Evolutionary conservation across 352 stramenopile genomes (phyloP).

Genomic region (Pythium aphanidermatum): DNA sequence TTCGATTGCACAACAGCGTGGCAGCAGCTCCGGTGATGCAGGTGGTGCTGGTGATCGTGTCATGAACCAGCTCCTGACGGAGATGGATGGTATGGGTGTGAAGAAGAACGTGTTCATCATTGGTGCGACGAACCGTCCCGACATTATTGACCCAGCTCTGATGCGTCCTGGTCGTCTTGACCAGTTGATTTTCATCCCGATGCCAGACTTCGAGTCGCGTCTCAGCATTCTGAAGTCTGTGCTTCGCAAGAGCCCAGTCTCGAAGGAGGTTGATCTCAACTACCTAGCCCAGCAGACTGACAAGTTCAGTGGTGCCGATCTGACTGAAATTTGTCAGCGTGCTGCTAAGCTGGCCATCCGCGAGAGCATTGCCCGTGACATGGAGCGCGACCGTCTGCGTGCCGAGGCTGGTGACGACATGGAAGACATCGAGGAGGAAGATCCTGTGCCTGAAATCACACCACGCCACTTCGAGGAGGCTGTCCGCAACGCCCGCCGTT

Average conservation of each 20-base stretch:
- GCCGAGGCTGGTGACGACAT: constrained; percentile 87
- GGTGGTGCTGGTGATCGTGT: constrained; percentile 98
- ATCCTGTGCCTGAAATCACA: constrained; percentile 95
- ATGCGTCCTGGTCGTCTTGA: constrained; percentile 95
- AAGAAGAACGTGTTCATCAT: constrained; percentile 99
- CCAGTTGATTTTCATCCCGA: constrained; percentile 96
- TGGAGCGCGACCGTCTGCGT: constrained; percentile 95
- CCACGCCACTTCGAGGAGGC: constrained; percentile 97
- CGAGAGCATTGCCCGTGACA: constrained; percentile 98
- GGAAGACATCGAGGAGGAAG: constrained; percentile 92
- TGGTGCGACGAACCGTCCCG: constrained; percentile 92
- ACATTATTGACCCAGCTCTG: constrained; percentile 97
- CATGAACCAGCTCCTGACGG: constrained; percentile 99
- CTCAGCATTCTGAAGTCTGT: constrained; percentile 95
- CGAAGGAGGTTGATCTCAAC: constrained; percentile 97
- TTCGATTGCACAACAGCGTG: constrained; percentile 97
- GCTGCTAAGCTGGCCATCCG: constrained; percentile 99
- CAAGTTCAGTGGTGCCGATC: constrained; percentile 99
- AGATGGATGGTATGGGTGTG: constrained; percentile 98
- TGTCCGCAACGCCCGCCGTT: constrained; percentile 95
- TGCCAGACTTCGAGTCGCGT: constrained; percentile 96
- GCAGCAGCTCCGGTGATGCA: constrained; percentile 92
- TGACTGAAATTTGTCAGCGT: constrained; percentile 99
- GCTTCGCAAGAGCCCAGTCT: constrained; percentile 96
- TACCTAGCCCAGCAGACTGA: constrained; percentile 96